Conservation (phyloP, 257 asterid species). For the Haberlea rhodopensis region DNA sequence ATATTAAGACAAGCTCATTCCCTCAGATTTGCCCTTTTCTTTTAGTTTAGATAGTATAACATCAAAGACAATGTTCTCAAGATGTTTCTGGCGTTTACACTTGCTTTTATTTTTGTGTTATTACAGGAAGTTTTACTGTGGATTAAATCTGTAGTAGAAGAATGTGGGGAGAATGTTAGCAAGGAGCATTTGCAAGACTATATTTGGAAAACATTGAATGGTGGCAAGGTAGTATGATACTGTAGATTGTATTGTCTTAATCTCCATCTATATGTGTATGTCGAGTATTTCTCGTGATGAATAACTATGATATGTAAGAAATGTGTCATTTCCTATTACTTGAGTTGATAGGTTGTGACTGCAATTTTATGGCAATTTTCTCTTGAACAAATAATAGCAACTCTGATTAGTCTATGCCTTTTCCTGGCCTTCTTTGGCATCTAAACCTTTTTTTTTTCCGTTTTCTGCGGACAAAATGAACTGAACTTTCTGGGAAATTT, state of each 20-base stretch:
- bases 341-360: neutral
- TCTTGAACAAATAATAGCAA: neutral
- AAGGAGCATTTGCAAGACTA: conserved; percentile 77
- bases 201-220: conserved; percentile 83
- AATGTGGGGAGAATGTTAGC: conserved; percentile 52
- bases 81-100: conserved; percentile 16
- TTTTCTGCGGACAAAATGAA: too few relatives aligned
- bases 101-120: conserved; percentile 26
- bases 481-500: neutral
- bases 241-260: neutral
- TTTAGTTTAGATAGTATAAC: neutral
- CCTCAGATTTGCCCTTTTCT: neutral
- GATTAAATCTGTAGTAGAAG: neutral
- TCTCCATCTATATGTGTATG: neutral
- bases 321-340: neutral
- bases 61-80: neutral
- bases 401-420: neutral
- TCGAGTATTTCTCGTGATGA: conserved; percentile 11
- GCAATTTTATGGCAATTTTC: too few relatives aligned
- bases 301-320: neutral
- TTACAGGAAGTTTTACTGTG: conserved; percentile 78
- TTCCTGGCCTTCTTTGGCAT: too few relatives aligned
- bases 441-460: too few relatives aligned
- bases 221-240: neutral
- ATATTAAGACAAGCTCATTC: neutral